Base-by-base conservation (phyloP, 1,139 yeast species). In the Kodamaea sp. region DNA sequence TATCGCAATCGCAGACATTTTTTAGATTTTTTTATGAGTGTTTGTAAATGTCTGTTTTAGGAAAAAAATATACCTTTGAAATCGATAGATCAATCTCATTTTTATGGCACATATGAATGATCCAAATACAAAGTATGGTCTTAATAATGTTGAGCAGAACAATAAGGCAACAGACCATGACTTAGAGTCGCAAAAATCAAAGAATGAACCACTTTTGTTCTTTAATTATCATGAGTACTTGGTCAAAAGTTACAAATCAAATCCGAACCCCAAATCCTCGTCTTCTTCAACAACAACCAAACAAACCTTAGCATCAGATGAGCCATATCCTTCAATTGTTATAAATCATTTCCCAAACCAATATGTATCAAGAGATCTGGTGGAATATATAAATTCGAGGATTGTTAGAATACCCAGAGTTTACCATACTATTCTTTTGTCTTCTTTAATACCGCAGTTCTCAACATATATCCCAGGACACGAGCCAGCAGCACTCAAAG, bases 161-260 rank as follows among this genome's bases (percentile, higher is more conserved):
- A 11, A 12, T 8, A 32, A n/a, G 24, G 11, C 34, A 20, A 35
- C 27, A 8, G 32, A 34, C 8, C 9, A 15, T 7, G 26, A 26
- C 34, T 30, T 4, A 22, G 8, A 28, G 20, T 24, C 29, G 15
- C 34, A 35, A 3, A 32, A 20, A 10, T 20, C 30, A n/a, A 32
- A 29, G 8, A 36, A 30, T 20, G 50, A 44, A 20, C 41, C 50
- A 22, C 49, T 70, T 8, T 54, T 54, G 26, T 81, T 78, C 55
- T 83, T 80, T 70, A 83, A 83, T 53, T 81, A 80, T 51, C 87
- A 83, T 50, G 89, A 83, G 54, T 79, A 64, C 52, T 50, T 74
- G 8, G 63, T 65, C 22, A 57, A 61, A 2, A 59, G 61, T 33
- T 70, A 64, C 54, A 50, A 55, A 24, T 58, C 56, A 8, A 5